Percentiles rank a stretch among this genome's conserved stretches.
Evolutionary conservation across 768 basidiomycete species (phyloP).

Genomic region (Cyclocybe aegerita): DNA sequence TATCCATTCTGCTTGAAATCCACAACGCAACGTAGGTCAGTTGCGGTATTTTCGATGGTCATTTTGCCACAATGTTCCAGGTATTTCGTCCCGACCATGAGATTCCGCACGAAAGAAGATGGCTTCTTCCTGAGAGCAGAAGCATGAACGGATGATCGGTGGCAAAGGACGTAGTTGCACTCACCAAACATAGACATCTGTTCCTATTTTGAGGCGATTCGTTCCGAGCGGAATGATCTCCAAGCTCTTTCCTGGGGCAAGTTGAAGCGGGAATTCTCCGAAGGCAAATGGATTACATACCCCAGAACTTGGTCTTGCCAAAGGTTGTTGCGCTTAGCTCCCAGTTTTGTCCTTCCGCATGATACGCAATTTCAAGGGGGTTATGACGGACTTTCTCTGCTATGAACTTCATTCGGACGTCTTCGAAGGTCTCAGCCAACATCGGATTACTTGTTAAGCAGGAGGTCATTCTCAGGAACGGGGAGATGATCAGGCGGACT

Average conservation of each 20-base stretch:
- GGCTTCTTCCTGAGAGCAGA: conserved; percentile 68
- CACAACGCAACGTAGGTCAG: conserved; percentile 59
- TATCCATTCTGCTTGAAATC: conserved; percentile 88
- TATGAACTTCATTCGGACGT: conserved; percentile 75
- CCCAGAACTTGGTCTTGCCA: conserved; percentile 90
- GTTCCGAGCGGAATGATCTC: conserved; percentile 83
- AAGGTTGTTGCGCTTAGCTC: conserved; percentile 72
- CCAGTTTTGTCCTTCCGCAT: conserved; percentile 81
- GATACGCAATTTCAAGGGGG: conserved; percentile 82
- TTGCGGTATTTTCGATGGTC: conserved; percentile 64
- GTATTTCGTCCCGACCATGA: conserved; percentile 90
- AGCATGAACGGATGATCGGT: conserved; percentile 1
- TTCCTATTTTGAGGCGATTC: conserved; percentile 63
- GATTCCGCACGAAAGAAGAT: conserved; percentile 84
- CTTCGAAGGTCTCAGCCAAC: conserved; percentile 88
- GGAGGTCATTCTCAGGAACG: conserved; percentile 5
- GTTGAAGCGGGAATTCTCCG: conserved; percentile 12
- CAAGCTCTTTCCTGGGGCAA: conserved; percentile 72
- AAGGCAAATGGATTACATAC: conserved; percentile 40
- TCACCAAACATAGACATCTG: conserved; percentile 73
- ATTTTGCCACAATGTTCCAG: conserved; percentile 83
- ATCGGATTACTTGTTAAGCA: conserved; percentile 69
- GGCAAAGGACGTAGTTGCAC: conserved; percentile 14
- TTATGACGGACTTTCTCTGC: conserved; percentile 88
- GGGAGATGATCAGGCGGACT: conserved; percentile 28